Evolutionary conservation across 164 flowering plant species (phyloP).

Genomic region (Echeveria elegans): DNA sequence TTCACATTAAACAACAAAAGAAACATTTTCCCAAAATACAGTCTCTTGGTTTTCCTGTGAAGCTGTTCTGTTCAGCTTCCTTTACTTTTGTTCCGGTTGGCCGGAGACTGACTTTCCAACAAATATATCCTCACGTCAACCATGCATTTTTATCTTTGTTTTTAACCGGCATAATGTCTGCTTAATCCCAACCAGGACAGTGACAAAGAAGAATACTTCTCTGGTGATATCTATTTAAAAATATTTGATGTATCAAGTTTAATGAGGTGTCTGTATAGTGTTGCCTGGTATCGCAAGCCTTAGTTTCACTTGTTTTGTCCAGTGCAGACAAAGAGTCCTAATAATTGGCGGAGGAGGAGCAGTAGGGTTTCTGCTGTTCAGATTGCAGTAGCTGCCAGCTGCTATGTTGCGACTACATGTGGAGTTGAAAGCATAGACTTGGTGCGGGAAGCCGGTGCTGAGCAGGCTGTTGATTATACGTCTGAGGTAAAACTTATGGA

Average conservation of each 20-base stretch:
- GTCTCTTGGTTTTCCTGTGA: no score
- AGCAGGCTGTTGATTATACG: constrained; percentile 82
- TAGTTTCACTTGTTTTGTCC: background rate
- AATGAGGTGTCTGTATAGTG: background rate
- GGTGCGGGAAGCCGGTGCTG: constrained; percentile 70
- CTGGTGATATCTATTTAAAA: background rate
- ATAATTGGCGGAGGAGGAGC: constrained; percentile 98
- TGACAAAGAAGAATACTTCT: background rate
- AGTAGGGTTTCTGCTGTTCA: constrained; percentile 91
- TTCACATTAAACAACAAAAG: no score
- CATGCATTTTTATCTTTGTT: background rate
- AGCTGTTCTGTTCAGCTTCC: no score
- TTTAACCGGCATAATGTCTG: background rate
- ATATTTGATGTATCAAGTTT: background rate
- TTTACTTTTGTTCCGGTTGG: no score
- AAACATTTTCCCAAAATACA: no score
- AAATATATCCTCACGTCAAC: background rate
- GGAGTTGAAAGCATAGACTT: constrained; percentile 62
- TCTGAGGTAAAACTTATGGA: constrained; percentile 50
- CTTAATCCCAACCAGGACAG: background rate
- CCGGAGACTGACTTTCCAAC: no score
- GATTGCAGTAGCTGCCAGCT: constrained; percentile 74
- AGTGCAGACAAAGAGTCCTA: constrained; percentile 66
- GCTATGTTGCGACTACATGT: constrained; percentile 78
- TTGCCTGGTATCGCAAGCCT: no score